Conservation (phyloP, 257 asterid genomes). For the Solanum medicagineum region DNA sequence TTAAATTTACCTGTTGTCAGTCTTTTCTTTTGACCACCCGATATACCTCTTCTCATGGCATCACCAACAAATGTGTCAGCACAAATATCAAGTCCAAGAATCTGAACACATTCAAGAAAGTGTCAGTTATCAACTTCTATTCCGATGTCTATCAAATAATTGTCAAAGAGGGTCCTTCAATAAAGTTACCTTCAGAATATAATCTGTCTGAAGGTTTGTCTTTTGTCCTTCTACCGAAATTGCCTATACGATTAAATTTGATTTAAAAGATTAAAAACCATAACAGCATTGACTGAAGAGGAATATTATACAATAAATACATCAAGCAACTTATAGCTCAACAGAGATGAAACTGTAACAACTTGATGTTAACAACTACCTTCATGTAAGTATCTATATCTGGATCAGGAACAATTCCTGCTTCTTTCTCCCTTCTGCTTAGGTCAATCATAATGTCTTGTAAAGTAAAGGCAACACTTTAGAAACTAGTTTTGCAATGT, state of each 20-base stretch:
- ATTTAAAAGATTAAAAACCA: background rate
- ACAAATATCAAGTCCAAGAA: conserved; percentile 46
- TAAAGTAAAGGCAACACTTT: background rate
- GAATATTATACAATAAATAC: background rate
- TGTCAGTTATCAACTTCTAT: background rate
- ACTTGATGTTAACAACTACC: conserved; percentile 16
- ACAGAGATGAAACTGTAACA: background rate
- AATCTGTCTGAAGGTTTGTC: conserved; percentile 38
- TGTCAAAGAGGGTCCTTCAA: background rate
- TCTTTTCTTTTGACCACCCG: conserved; percentile 58
- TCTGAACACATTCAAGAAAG: conserved; percentile 3
- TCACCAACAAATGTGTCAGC: conserved; percentile 39
- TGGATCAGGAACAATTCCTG: conserved; percentile 63
- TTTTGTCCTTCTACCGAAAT: conserved; percentile 39
- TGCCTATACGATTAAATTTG: conserved; percentile 17
- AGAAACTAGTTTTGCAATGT: background rate
- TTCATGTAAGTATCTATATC: conserved; percentile 65
- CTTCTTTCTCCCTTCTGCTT: conserved; percentile 51
- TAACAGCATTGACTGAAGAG: background rate
- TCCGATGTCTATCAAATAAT: background rate
- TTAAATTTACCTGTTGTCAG: conserved; percentile 30
- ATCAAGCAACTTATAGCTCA: background rate
- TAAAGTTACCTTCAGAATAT: conserved; percentile 31
- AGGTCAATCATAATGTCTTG: conserved; percentile 50
- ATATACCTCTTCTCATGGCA: conserved; percentile 43